Conservation (phyloP, 2,329 filamentous ascomycete species). For the Paecilomyces variotii region DNA sequence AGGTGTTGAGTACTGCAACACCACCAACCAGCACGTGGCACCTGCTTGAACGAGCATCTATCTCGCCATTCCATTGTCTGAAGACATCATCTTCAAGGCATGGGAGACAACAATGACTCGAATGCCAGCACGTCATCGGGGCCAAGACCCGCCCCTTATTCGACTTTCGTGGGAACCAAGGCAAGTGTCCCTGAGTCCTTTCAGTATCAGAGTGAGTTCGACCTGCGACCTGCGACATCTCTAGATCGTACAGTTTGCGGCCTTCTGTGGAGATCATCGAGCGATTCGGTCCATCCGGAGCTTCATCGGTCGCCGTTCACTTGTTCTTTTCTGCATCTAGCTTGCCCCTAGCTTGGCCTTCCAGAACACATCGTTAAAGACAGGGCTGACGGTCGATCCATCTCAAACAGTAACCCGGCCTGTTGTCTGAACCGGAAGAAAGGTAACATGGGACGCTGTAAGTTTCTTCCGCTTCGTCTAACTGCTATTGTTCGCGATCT, state of each 20-base stretch:
- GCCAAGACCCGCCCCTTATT: slow-evolving; percentile 4
- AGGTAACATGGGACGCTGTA: neutral
- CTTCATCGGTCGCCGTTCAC: neutral
- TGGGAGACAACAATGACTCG: slow-evolving; percentile 3
- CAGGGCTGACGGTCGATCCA: neutral
- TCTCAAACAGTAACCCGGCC: neutral
- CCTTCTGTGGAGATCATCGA: neutral
- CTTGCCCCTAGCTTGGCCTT: neutral
- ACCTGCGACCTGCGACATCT: neutral
- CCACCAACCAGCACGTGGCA: neutral
- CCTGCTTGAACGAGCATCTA: neutral
- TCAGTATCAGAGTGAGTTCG: neutral
- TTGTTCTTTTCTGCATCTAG: neutral
- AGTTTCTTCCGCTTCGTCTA: neutral
- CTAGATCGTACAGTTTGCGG: neutral
- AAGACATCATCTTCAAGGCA: slow-evolving; percentile 8
- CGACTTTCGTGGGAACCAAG: slow-evolving; percentile 9
- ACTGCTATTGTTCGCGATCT: neutral
- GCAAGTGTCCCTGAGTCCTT: slow-evolving; percentile 3
- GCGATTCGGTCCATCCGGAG: neutral
- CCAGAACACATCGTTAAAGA: neutral
- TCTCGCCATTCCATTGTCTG: slow-evolving; percentile 6
- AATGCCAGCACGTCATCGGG: neutral
- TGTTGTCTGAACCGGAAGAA: neutral
- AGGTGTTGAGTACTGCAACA: neutral